These are phyloP conservation scores for Jatropha multifida DNA, from an alignment of 441 rosid species.

Conservation along the genomic window DNA sequence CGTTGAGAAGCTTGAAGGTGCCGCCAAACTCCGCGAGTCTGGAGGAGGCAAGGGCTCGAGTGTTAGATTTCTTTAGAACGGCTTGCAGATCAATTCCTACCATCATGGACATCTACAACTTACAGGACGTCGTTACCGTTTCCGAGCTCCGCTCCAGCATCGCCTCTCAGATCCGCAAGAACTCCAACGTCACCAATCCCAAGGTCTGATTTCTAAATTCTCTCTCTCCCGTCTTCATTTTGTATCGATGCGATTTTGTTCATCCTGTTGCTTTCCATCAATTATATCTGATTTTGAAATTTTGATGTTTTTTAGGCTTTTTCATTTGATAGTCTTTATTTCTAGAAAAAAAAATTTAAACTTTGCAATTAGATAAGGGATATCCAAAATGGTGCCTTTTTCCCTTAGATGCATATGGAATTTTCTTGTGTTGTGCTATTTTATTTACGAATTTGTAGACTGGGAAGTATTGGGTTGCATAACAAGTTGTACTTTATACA, in stretches of 20 bases:
- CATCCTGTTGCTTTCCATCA: no score
- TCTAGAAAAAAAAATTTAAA: no score
- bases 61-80: constrained; percentile 73
- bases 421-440: no score
- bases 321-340: no score
- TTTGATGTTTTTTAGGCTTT: no score
- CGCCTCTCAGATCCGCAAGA: constrained; percentile 82
- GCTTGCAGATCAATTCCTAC: constrained; percentile 82
- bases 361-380: no score
- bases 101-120: constrained; percentile 85
- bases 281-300: not conserved
- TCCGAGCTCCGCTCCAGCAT: constrained; percentile 82
- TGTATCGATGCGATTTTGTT: not conserved
- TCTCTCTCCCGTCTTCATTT: not conserved
- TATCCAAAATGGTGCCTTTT: no score
- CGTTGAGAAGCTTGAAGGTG: constrained; percentile 64
- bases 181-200: constrained; percentile 69
- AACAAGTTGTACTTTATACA: no score
- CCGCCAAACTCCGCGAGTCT: constrained; percentile 79
- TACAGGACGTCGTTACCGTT: constrained; percentile 67
- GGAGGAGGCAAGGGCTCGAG: constrained; percentile 77
- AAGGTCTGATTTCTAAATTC: constrained; percentile 45
- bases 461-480: no score
- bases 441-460: no score
- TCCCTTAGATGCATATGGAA: no score